Base-by-base conservation (phyloP, 345 rosid genomes). In the Isatis tinctoria region DNA sequence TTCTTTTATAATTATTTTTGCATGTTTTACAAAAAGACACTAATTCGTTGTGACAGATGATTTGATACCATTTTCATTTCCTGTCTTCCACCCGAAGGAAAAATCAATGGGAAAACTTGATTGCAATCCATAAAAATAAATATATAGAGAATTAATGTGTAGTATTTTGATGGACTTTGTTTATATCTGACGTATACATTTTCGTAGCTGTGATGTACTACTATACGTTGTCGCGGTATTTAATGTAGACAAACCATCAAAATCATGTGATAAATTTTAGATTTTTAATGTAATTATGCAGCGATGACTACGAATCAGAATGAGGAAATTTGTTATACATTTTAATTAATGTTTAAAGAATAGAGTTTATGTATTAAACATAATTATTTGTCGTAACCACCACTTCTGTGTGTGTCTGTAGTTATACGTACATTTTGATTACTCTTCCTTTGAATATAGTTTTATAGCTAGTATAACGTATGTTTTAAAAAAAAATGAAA, bases 61-160 rank as follows among this genome's bases (percentile, higher is more conserved):
- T 81, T 78, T 78, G 84, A 81, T 74, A 67, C 67, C 78, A 78
- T 78, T 54, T 75, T 57, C 75, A 61, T 78, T 71, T 57, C 65
- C 44, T 71, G 66, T 68, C 74, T 61, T 58, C 81, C 79, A 48
- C 59, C 64, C 37, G 49, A 65, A 60, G 43, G 28, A 48, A 40
- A 69, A 70, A 70, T 69, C 70, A 43, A 71, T 32, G 43, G 3
- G 48, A 49, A 26, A 36, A 47, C 63, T 72, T 77, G 77, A 66
- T 71, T 77, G 72, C 73, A 59, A 59, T 72, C 57, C 37, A 37
- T 28, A 3, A 48, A 27, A 27, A 30, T 0, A 30, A 30, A 30
- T 30, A 30, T 30, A 30, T 30, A 30, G 4, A 30, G 1, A 22
- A 22, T 22, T 22, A 1, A 22, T 22, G 24, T 22, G 24, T 22